phyloP scores from a whole-genome alignment of 1,139 yeast species.

The Lodderomyces margitis region DNA sequence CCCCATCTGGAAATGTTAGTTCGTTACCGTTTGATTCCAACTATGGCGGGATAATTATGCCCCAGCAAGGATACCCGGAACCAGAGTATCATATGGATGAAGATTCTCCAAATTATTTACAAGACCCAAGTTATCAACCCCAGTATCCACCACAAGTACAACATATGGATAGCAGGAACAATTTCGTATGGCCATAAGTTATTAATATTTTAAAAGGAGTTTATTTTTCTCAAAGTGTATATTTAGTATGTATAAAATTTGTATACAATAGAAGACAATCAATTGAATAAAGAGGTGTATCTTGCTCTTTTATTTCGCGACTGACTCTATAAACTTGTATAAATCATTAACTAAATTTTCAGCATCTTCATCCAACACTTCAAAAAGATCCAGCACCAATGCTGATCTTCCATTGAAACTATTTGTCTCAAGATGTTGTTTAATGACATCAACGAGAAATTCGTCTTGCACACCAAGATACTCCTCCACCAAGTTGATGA shows the following conservation, averaged over 20 bases:
- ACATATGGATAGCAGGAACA: slow-evolving; percentile 3
- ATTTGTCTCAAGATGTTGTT: slow-evolving; percentile 33
- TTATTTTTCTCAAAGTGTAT: background rate
- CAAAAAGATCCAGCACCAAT: slow-evolving; percentile 45
- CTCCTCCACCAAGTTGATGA: slow-evolving; percentile 46
- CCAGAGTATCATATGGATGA: background rate
- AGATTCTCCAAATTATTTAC: background rate
- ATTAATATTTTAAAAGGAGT: background rate
- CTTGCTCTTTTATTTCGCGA: background rate
- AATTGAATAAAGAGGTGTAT: background rate
- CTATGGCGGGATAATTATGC: background rate
- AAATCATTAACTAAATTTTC: slow-evolving; percentile 40
- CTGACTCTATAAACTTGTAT: slow-evolving; percentile 21
- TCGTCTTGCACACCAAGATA: slow-evolving; percentile 54
- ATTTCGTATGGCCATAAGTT: slow-evolving; percentile 3
- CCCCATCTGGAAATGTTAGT: background rate
- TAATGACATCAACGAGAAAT: slow-evolving; percentile 44
- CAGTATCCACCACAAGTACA: slow-evolving; percentile 2
- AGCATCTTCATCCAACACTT: slow-evolving; percentile 59
- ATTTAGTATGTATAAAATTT: background rate
- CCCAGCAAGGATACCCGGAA: background rate
- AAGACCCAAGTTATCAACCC: background rate
- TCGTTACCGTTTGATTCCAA: slow-evolving; percentile 1
- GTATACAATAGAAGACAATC: slow-evolving; percentile 2
- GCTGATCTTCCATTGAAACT: slow-evolving; percentile 27